phyloP scores from a whole-genome alignment of 805 yeast genomes.

The Scheffersomyces ergatensis region DNA sequence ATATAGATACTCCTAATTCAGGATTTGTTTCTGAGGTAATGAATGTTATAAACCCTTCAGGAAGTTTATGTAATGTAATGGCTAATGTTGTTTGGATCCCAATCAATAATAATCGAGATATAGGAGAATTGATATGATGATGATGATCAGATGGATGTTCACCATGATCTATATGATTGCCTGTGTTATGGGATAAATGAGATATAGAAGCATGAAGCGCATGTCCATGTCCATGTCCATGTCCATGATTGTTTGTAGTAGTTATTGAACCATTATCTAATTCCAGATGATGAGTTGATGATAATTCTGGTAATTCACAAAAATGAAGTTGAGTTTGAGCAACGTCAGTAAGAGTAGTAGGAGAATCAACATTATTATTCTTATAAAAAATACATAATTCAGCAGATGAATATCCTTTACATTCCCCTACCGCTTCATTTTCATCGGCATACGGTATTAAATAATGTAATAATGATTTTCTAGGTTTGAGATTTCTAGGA shows the following conservation, averaged over 20 bases:
- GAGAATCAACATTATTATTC: background rate
- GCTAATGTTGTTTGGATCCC: constrained; percentile 91
- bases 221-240: constrained; percentile 3
- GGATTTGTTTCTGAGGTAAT: constrained; percentile 68
- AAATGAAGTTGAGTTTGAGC: constrained; percentile 23
- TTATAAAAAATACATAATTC: constrained; percentile 24
- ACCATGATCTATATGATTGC: background rate
- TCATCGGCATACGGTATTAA: constrained; percentile 18
- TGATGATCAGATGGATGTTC: constrained; percentile 51
- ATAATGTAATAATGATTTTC: constrained; percentile 25
- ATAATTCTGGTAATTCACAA: constrained; percentile 38
- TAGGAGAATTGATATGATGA: constrained; percentile 76
- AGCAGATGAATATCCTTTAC: constrained; percentile 48
- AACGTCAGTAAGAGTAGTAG: background rate
- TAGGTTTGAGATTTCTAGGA: constrained; percentile 5
- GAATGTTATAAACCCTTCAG: constrained; percentile 91
- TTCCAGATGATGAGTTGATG: constrained; percentile 3
- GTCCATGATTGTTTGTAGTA: constrained; percentile 2
- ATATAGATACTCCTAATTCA: constrained; percentile 72
- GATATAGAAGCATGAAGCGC: background rate
- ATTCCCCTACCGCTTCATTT: constrained; percentile 38
- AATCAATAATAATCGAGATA: constrained; percentile 75
- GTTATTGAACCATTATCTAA: background rate
- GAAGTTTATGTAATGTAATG: constrained; percentile 83
- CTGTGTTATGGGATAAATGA: background rate